Percentiles rank a stretch among this genome's conserved stretches.
phyloP scores from a whole-genome alignment of 495 filamentous ascomycete genomes.

The Trypethelium eluteriae region DNA sequence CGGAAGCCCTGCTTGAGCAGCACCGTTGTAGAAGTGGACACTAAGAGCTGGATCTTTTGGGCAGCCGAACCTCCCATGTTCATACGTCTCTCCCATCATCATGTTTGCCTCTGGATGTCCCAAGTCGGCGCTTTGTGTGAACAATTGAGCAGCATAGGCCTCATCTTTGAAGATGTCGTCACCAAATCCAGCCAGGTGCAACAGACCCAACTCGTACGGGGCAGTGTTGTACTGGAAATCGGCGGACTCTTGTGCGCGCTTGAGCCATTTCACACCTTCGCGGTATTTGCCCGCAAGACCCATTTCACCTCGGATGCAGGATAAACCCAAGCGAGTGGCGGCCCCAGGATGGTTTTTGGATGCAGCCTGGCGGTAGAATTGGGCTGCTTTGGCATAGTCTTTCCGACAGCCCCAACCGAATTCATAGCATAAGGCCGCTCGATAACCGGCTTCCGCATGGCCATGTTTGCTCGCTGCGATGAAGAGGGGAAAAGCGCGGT shows the following conservation, averaged over 20 bases:
- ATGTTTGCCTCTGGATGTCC: conserved; percentile 79
- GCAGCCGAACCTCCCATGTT: conserved; percentile 80
- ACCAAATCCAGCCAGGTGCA: conserved; percentile 85
- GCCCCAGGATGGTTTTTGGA: conserved; percentile 92
- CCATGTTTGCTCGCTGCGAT: conserved; percentile 92
- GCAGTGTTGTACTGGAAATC: conserved; percentile 87
- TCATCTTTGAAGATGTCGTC: conserved; percentile 88
- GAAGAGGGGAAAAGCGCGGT: conserved; percentile 84
- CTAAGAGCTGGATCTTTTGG: conserved; percentile 86
- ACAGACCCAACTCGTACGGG: conserved; percentile 78
- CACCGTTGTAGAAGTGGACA: conserved; percentile 94
- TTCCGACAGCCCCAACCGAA: conserved; percentile 94
- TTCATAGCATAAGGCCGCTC: conserved; percentile 90
- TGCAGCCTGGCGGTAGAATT: conserved; percentile 84
- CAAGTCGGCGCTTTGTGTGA: conserved; percentile 87
- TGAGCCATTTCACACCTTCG: conserved; percentile 95
- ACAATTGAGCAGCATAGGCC: conserved; percentile 85
- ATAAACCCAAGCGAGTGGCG: conserved; percentile 83
- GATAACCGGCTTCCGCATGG: conserved; percentile 91
- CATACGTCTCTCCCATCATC: conserved; percentile 91
- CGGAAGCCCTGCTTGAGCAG: conserved; percentile 73
- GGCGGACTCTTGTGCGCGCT: conserved; percentile 79
- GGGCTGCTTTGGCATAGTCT: conserved; percentile 80
- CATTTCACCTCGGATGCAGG: conserved; percentile 81
- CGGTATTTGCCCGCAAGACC: conserved; percentile 67